These are phyloP conservation scores for Tylopilus sp. DNA, from an alignment of 1,284 basidiomycete genomes.

Conservation along the genomic window DNA sequence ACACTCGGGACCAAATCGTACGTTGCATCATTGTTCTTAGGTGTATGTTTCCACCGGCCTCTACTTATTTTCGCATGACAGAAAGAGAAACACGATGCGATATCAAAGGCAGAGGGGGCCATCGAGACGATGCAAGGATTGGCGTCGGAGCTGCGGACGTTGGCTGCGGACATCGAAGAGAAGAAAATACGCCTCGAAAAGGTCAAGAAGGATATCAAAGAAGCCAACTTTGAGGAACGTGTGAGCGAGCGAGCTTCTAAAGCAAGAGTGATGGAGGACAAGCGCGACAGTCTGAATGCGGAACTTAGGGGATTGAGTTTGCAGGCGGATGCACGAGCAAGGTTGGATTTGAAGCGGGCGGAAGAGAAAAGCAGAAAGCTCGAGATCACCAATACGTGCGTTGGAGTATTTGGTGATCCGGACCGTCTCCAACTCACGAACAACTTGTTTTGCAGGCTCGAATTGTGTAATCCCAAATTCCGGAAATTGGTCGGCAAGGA, in stretches of 20 bases:
- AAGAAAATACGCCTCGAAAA: conserved; percentile 69
- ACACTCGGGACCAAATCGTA: conserved; percentile 73
- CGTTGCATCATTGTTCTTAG: conserved; percentile 24
- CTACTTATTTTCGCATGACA: conserved; percentile 33
- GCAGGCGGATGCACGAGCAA: conserved; percentile 88
- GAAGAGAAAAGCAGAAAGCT: conserved; percentile 74
- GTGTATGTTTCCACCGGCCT: conserved; percentile 10
- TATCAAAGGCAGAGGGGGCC: conserved; percentile 62
- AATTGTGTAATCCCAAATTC: conserved; percentile 70
- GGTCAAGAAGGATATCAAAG: conserved; percentile 67
- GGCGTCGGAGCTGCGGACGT: conserved; percentile 66
- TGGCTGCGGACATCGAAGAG: conserved; percentile 76
- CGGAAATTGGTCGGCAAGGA: conserved; percentile 72
- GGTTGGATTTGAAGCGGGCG: conserved; percentile 79
- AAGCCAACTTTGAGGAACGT: conserved; percentile 76
- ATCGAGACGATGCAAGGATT: conserved; percentile 69
- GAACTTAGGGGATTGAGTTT: conserved; percentile 83
- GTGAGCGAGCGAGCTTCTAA: conserved; percentile 70
- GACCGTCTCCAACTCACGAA: not conserved
- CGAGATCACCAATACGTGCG: conserved; percentile 78
- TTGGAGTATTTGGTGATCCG: conserved; percentile 15
- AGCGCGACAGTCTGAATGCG: conserved; percentile 75
- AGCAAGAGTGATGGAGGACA: conserved; percentile 73
- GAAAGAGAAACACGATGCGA: conserved; percentile 63
- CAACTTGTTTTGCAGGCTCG: conserved; percentile 58